Conservation (phyloP, 2,329 filamentous ascomycete genomes). For the Fusarium hainanense region DNA sequence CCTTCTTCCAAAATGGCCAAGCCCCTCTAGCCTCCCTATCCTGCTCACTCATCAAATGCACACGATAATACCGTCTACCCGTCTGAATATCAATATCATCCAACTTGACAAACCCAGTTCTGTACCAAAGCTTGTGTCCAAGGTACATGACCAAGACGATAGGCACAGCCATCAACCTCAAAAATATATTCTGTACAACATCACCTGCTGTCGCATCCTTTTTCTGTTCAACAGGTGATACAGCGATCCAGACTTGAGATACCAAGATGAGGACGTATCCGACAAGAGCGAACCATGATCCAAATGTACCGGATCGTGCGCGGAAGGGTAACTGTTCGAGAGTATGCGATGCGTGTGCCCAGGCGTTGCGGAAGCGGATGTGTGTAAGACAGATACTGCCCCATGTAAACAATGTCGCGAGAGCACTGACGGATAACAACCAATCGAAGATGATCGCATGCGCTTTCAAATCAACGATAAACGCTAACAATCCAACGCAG, state of each 20-base stretch:
- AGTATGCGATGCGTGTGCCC: constrained; percentile 73
- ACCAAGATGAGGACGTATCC: constrained; percentile 75
- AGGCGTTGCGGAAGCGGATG: constrained; percentile 87
- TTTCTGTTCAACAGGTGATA: constrained; percentile 74
- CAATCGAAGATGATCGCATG: constrained; percentile 77
- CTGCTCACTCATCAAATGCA: constrained; percentile 80
- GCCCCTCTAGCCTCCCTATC: constrained; percentile 77
- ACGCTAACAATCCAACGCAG: constrained; percentile 77
- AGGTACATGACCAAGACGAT: constrained; percentile 77
- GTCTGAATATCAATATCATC: constrained; percentile 88
- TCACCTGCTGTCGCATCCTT: constrained; percentile 50
- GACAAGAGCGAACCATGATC: constrained; percentile 81
- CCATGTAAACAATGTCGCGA: constrained; percentile 83
- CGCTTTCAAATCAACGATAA: constrained; percentile 72
- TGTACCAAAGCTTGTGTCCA: constrained; percentile 79
- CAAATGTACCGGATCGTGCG: constrained; percentile 79
- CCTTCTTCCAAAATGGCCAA: constrained; percentile 81
- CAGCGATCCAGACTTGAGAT: constrained; percentile 83
- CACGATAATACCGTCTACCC: constrained; percentile 83
- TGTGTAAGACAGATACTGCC: constrained; percentile 87
- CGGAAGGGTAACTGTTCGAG: constrained; percentile 82
- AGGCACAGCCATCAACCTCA: constrained; percentile 75
- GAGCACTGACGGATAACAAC: constrained; percentile 78
- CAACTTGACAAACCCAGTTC: constrained; percentile 59
- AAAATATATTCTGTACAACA: constrained; percentile 75